Evolutionary conservation across 129 eudicot species (phyloP).

Genomic region (Centrapalus pauciflorus): DNA sequence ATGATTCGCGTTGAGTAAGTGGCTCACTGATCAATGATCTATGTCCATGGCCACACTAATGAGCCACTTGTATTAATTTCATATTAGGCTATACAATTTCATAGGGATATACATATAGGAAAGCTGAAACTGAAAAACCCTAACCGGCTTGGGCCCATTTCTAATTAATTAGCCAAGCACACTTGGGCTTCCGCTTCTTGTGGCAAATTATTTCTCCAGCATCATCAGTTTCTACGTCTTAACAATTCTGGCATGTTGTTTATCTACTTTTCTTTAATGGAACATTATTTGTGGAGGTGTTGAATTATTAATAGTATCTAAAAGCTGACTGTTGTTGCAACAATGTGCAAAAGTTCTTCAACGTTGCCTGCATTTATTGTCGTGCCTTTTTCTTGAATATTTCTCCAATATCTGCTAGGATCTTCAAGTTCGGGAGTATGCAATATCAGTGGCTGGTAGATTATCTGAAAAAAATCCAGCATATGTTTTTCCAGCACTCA

Average conservation of each 20-base stretch:
- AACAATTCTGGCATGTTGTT: neutral
- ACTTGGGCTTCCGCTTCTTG: too few relatives aligned
- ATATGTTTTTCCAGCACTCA: constrained; percentile 97
- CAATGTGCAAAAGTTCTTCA: neutral
- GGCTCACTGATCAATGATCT: too few relatives aligned
- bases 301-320: neutral
- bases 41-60: too few relatives aligned
- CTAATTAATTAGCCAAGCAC: too few relatives aligned
- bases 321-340: constrained; percentile 2
- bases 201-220: too few relatives aligned
- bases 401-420: constrained; percentile 61
- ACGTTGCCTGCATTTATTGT: neutral
- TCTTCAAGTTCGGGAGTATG: constrained; percentile 85
- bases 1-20: too few relatives aligned
- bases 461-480: constrained; percentile 97
- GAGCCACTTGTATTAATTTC: too few relatives aligned
- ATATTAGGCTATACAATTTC: too few relatives aligned
- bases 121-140: too few relatives aligned
- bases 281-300: neutral
- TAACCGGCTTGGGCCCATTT: too few relatives aligned
- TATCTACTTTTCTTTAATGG: neutral
- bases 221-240: too few relatives aligned
- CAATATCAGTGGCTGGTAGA: constrained; percentile 93
- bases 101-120: too few relatives aligned
- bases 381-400: neutral